A percentile compares a stretch with the other conserved stretches of the same genome.
phyloP scores from a whole-genome alignment of 192 early-diverging fungal genomes.

The Entomortierella parvispora region DNA sequence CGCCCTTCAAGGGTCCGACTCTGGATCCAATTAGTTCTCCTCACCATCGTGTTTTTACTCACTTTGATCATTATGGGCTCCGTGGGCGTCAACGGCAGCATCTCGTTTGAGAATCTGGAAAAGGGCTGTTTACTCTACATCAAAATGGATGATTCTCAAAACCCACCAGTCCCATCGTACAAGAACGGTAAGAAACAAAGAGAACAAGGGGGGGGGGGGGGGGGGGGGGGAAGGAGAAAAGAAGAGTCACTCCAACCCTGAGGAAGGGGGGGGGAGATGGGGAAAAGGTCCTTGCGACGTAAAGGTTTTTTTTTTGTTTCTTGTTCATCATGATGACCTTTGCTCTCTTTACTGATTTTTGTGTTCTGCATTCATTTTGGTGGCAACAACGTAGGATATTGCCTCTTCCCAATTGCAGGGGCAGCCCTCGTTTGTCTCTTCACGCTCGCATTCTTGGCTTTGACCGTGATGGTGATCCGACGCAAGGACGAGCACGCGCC shows the following conservation, averaged over 20 bases:
- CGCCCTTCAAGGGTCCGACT: conserved; percentile 21
- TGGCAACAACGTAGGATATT: too few relatives aligned
- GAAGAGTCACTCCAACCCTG: too few relatives aligned
- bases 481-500: conserved; percentile 21
- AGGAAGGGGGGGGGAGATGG: too few relatives aligned
- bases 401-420: conserved; percentile 40
- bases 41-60: conserved; percentile 11
- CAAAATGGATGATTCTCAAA: conserved; percentile 8
- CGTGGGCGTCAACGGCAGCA: conserved; percentile 24
- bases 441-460: conserved; percentile 11
- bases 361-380: neutral
- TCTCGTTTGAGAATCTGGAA: neutral
- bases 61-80: conserved; percentile 39
- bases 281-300: too few relatives aligned
- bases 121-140: conserved; percentile 33
- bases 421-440: conserved; percentile 11
- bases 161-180: conserved; percentile 3
- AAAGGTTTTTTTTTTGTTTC: too few relatives aligned
- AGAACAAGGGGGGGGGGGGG: neutral
- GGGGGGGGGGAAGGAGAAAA: neutral
- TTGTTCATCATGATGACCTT: neutral
- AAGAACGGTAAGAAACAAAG: conserved; percentile 11
- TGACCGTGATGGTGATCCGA: conserved; percentile 6
- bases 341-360: neutral
- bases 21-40: neutral